A percentile compares a stretch with the other conserved stretches of the same genome.
These are phyloP conservation scores for Phyllachora maydis DNA, from an alignment of 2,329 filamentous ascomycete genomes.

Conservation along the genomic window DNA sequence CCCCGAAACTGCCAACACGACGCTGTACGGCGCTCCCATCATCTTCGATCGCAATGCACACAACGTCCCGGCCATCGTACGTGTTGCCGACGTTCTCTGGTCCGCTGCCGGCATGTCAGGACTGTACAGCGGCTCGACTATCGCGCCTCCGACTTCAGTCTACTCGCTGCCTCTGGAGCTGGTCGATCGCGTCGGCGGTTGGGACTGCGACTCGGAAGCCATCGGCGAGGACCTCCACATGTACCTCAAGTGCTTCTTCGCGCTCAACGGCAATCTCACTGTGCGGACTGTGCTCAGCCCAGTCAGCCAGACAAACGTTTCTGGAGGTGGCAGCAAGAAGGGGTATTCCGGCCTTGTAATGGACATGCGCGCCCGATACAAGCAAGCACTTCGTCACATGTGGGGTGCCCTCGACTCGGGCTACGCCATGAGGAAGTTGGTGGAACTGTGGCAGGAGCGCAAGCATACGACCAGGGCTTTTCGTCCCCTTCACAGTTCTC, in stretches of 20 bases:
- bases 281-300: conserved; percentile 43
- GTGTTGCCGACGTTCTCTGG: conserved; percentile 55
- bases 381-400: conserved; percentile 55
- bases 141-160: conserved; percentile 53
- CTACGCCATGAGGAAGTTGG: conserved; percentile 35
- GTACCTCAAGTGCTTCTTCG: conserved; percentile 63
- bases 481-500: conserved; percentile 30
- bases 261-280: conserved; percentile 47
- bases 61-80: conserved; percentile 43
- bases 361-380: conserved; percentile 45
- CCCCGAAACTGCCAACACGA: conserved; percentile 37
- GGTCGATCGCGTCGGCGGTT: conserved; percentile 48
- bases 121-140: conserved; percentile 38
- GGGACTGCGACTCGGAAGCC: conserved; percentile 49
- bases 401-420: conserved; percentile 54
- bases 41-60: conserved; percentile 58
- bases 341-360: conserved; percentile 30
- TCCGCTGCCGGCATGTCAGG: conserved; percentile 50
- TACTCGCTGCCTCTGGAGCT: conserved; percentile 49
- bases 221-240: conserved; percentile 63
- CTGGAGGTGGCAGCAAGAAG: conserved; percentile 30
- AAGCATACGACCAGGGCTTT: conserved; percentile 33
- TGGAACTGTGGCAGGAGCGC: conserved; percentile 34
- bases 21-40: conserved; percentile 48
- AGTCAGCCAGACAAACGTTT: conserved; percentile 54